Percentiles rank a stretch among this genome's conserved stretches.
Evolutionary conservation across 2,329 filamentous ascomycete species (phyloP).

Genomic region (Fusarium guadeloupense): DNA sequence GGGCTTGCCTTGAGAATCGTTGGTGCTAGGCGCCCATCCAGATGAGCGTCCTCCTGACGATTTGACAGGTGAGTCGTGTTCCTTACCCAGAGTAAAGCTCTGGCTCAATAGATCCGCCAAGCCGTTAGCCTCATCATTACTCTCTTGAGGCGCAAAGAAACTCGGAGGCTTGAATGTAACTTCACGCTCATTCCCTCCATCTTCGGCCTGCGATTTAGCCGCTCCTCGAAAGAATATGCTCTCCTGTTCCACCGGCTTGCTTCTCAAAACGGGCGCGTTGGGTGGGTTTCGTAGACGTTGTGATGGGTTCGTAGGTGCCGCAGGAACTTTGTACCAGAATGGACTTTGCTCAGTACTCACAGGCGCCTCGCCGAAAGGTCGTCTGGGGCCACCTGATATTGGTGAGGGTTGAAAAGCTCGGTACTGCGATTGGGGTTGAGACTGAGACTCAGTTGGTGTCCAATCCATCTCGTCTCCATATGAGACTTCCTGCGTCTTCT

Average conservation of each 20-base stretch:
- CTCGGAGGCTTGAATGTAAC: conserved; percentile 66
- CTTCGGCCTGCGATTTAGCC: conserved; percentile 18
- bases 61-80: conserved; percentile 23
- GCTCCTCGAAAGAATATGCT: conserved; percentile 61
- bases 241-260: conserved; percentile 55
- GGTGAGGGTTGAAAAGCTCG: conserved; percentile 63
- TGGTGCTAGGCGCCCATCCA: not conserved
- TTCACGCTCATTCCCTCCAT: conserved; percentile 18
- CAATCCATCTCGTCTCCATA: conserved; percentile 77
- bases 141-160: conserved; percentile 63
- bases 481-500: conserved; percentile 39
- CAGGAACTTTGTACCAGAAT: conserved; percentile 76
- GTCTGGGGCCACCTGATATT: conserved; percentile 51
- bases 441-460: conserved; percentile 67
- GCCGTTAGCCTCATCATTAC: conserved; percentile 54
- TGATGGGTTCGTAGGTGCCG: conserved; percentile 73
- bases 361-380: conserved; percentile 58
- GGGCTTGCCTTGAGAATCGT: not conserved
- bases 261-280: conserved; percentile 62
- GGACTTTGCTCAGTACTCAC: conserved; percentile 58
- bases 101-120: conserved; percentile 57
- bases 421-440: conserved; percentile 48
- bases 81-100: conserved; percentile 54
- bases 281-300: conserved; percentile 70
- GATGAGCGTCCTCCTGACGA: not conserved